Conservation (phyloP, 1,284 basidiomycete genomes). For the Vanrija sp. region DNA sequence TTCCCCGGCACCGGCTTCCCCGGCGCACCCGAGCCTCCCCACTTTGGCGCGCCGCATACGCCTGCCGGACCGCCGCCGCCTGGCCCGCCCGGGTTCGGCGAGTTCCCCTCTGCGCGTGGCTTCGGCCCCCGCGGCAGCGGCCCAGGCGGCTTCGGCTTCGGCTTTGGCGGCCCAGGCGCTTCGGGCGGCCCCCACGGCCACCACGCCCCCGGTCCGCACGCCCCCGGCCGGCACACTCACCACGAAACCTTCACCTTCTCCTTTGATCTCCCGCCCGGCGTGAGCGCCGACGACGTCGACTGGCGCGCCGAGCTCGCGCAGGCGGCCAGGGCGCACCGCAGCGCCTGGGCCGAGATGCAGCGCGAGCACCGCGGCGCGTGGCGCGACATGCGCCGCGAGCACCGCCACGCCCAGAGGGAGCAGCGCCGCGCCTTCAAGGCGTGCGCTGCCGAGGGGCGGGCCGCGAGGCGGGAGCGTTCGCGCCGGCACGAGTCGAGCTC, state of each 20-base stretch:
- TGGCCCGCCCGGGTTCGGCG: not conserved
- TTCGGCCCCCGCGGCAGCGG: not conserved
- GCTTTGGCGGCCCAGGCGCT: not conserved
- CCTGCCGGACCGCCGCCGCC: not conserved
- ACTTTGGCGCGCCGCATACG: not conserved
- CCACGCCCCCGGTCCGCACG: too few relatives aligned
- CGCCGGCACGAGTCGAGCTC: not conserved
- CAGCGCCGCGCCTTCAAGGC: not conserved
- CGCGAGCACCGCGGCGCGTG: slow-evolving; percentile 27
- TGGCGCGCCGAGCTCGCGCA: slow-evolving; percentile 2
- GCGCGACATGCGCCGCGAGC: slow-evolving; percentile 14
- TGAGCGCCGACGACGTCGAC: slow-evolving; percentile 3
- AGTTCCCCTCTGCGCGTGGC: not conserved
- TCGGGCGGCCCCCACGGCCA: not conserved
- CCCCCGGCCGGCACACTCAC: not conserved
- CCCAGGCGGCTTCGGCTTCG: not conserved
- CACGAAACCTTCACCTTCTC: not conserved
- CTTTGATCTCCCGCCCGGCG: slow-evolving; percentile 3
- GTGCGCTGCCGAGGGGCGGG: too few relatives aligned
- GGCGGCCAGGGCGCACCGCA: not conserved
- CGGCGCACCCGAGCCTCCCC: not conserved
- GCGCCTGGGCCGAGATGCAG: not conserved
- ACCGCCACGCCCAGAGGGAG: not conserved
- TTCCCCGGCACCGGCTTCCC: not conserved
- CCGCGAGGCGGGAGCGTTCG: too few relatives aligned